Conservation (phyloP, 805 yeast genomes). For the Cyberlindnera galapagoensis region DNA sequence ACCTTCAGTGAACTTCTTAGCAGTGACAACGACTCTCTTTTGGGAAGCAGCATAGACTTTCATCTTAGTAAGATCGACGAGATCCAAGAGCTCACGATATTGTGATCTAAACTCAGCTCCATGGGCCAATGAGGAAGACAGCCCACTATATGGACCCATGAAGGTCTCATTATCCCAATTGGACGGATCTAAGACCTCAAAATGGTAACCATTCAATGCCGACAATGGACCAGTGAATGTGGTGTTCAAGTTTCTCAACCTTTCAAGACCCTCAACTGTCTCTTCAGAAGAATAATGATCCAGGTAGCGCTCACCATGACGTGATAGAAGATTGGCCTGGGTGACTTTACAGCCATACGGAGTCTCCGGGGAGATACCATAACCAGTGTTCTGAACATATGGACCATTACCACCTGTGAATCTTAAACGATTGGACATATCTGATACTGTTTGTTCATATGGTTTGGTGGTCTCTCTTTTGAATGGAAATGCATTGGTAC, state of each 20-base stretch:
- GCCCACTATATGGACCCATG: constrained; percentile 47
- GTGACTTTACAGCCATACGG: too few relatives aligned
- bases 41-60: constrained; percentile 52
- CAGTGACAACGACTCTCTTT: constrained; percentile 49
- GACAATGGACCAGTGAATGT: constrained; percentile 13
- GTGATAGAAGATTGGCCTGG: too few relatives aligned
- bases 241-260: constrained; percentile 33
- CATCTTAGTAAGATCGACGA: constrained; percentile 26
- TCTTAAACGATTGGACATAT: too few relatives aligned
- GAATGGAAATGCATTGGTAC: too few relatives aligned
- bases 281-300: too few relatives aligned
- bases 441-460: too few relatives aligned
- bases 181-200: constrained; percentile 32
- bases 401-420: too few relatives aligned
- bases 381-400: too few relatives aligned
- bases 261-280: constrained; percentile 9
- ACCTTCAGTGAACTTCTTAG: constrained; percentile 51
- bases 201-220: constrained; percentile 36
- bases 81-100: constrained; percentile 38
- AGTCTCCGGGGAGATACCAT: too few relatives aligned
- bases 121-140: constrained; percentile 38
- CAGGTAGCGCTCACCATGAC: too few relatives aligned
- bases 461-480: too few relatives aligned
- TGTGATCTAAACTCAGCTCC: constrained; percentile 43
- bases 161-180: constrained; percentile 45